Conservation (phyloP, 2,329 filamentous ascomycete species). For the Rasamsonia emersonii region DNA sequence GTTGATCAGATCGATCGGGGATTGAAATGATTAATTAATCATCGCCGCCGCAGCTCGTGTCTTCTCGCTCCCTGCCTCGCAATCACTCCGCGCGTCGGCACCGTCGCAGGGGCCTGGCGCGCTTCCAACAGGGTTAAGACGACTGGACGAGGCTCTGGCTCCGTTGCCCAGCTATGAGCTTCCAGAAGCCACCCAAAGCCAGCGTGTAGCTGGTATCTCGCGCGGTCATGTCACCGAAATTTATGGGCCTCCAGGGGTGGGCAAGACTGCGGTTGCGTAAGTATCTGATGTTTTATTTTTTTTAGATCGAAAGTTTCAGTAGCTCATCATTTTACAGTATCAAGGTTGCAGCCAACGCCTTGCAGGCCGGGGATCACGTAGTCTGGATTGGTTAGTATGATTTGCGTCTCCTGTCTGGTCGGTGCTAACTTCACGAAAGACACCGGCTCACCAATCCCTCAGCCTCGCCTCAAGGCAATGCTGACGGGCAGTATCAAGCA, state of each 20-base stretch:
- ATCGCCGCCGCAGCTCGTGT: slow-evolving; percentile 17
- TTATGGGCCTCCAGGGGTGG: slow-evolving; percentile 77
- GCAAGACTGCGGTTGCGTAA: slow-evolving; percentile 78
- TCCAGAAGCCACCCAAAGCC: slow-evolving; percentile 4
- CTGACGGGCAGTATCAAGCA: slow-evolving; percentile 19
- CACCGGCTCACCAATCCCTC: slow-evolving; percentile 41
- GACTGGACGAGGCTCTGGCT: slow-evolving; percentile 36
- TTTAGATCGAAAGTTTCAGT: slow-evolving; percentile 11
- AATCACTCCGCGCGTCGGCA: slow-evolving; percentile 24
- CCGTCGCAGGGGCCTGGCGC: slow-evolving; percentile 10
- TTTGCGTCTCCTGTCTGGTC: too few species aligned
- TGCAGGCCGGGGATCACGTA: slow-evolving; percentile 54
- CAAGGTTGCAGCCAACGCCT: slow-evolving; percentile 57
- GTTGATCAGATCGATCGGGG: background rate
- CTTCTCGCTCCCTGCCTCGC: slow-evolving; percentile 28
- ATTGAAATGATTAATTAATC: slow-evolving; percentile 3
- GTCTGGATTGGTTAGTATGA: slow-evolving; percentile 69
- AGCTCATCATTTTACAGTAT: slow-evolving; percentile 55
- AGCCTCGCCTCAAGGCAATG: slow-evolving; percentile 41
- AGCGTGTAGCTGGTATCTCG: slow-evolving; percentile 50
- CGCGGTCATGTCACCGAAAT: slow-evolving; percentile 76
- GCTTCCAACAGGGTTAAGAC: slow-evolving; percentile 37
- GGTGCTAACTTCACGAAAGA: slow-evolving; percentile 24
- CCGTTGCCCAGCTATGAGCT: slow-evolving; percentile 8
- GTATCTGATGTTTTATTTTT: slow-evolving; percentile 19